Conservation (phyloP, 768 basidiomycete genomes). For the Lentinula aciculospora region DNA sequence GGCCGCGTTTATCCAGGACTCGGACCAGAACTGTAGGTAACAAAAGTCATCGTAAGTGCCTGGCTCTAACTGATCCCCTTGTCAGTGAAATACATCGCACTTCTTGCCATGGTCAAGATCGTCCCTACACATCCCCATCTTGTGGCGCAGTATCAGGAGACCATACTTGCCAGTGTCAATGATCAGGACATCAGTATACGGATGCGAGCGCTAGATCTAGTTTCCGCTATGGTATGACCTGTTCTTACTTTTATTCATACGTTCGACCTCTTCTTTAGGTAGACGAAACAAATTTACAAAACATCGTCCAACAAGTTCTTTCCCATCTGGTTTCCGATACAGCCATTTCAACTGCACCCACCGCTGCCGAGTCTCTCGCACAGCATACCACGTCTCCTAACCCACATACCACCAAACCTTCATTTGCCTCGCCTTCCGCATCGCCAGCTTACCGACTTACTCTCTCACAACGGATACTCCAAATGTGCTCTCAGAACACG, state of each 20-base stretch:
- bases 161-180: constrained; percentile 82
- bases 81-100: constrained; percentile 95
- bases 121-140: constrained; percentile 88
- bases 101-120: constrained; percentile 93
- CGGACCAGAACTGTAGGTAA: constrained; percentile 88
- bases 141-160: constrained; percentile 87
- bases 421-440: constrained; percentile 49
- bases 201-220: constrained; percentile 90
- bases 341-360: constrained; percentile 40
- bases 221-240: constrained; percentile 79
- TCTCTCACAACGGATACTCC: constrained; percentile 76
- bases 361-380: constrained; percentile 56
- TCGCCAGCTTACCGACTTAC: constrained; percentile 83
- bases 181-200: constrained; percentile 95
- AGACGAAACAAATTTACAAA: constrained; percentile 77
- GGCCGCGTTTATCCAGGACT: constrained; percentile 84
- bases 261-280: constrained; percentile 45
- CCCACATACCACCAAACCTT: constrained; percentile 23
- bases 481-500: constrained; percentile 77
- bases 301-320: constrained; percentile 85
- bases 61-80: constrained; percentile 9
- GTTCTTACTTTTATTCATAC: background rate
- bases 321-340: constrained; percentile 74
- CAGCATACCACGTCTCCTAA: constrained; percentile 31
- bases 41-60: background rate